A percentile compares a stretch with the other conserved stretches of the same genome.
Conservation (phyloP, 768 basidiomycete genomes). For the Phylloporus arenicola region DNA sequence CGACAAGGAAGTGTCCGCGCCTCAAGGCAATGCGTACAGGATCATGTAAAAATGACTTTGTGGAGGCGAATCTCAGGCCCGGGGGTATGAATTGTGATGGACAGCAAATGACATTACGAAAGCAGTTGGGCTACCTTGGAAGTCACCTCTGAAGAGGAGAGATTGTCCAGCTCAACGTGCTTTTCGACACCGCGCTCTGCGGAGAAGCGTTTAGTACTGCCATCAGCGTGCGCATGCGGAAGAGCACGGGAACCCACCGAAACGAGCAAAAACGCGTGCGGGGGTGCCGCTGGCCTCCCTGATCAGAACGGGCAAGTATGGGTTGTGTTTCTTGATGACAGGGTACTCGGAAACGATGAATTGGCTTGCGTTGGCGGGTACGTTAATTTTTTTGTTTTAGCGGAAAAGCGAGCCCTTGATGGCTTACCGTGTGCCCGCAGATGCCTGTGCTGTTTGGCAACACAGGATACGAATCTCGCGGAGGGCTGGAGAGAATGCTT, state of each 20-base stretch:
- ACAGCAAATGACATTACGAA: constrained; percentile 15
- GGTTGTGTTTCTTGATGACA: constrained; percentile 74
- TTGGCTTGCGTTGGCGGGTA: constrained; percentile 46
- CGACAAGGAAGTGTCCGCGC: constrained; percentile 10
- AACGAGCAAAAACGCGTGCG: constrained; percentile 78
- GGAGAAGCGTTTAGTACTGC: constrained; percentile 15
- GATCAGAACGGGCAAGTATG: constrained; percentile 79
- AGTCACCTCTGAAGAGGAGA: constrained; percentile 67
- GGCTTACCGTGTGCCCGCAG: constrained; percentile 71
- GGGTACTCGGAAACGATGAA: constrained; percentile 76
- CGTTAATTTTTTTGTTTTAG: not conserved
- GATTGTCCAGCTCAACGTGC: constrained; percentile 74
- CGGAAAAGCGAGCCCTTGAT: constrained; percentile 1
- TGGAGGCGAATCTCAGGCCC: not conserved
- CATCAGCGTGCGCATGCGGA: constrained; percentile 7
- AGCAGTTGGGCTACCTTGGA: constrained; percentile 59
- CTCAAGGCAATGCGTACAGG: constrained; percentile 16
- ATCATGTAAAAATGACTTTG: not conserved
- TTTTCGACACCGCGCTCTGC: constrained; percentile 76
- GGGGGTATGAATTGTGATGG: constrained; percentile 5
- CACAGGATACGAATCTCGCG: constrained; percentile 77
- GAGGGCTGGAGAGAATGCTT: constrained; percentile 69
- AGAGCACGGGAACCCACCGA: constrained; percentile 51
- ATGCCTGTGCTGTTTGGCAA: constrained; percentile 72
- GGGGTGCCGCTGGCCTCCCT: constrained; percentile 76